phyloP scores from a whole-genome alignment of 2,329 filamentous ascomycete species.

The Trichoderma sp. region DNA sequence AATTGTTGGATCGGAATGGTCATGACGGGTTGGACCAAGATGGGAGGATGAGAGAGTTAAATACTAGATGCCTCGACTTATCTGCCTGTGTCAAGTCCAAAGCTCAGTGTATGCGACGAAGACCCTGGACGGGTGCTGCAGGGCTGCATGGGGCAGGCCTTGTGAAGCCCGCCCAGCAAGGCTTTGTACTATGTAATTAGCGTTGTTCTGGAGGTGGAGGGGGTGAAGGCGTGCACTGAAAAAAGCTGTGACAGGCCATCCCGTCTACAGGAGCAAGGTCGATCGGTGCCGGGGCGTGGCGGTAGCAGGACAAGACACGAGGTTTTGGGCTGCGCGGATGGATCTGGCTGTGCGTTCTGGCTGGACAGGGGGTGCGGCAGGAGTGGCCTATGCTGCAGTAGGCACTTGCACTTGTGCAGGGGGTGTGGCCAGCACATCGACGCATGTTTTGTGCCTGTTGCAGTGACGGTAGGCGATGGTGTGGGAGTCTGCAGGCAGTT shows the following conservation, averaged over 20 bases:
- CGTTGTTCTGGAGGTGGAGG: conserved; percentile 5
- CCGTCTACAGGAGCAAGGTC: conserved; percentile 15
- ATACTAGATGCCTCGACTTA: conserved; percentile 21
- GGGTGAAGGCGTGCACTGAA: neutral
- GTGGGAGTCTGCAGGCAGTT: conserved; percentile 2
- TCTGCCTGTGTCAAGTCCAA: conserved; percentile 10
- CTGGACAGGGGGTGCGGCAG: conserved; percentile 1
- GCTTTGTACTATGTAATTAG: conserved; percentile 22
- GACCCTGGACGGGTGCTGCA: conserved; percentile 22
- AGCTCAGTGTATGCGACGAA: conserved; percentile 16
- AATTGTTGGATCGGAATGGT: conserved; percentile 15
- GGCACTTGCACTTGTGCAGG: neutral
- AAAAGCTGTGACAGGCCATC: conserved; percentile 19
- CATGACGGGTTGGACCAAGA: conserved; percentile 13
- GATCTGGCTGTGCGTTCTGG: conserved; percentile 21
- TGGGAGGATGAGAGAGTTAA: conserved; percentile 23
- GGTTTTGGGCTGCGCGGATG: conserved; percentile 1
- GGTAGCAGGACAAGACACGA: neutral
- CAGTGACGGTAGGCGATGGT: conserved; percentile 3
- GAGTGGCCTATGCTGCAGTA: neutral
- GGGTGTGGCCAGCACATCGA: neutral
- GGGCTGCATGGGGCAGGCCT: conserved; percentile 21
- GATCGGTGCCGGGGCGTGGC: conserved; percentile 11
- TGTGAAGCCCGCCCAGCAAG: conserved; percentile 23
- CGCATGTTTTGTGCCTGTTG: neutral